Evolutionary conservation across 129 eudicot species (phyloP), one percentile per base, ranked within the genome.

Genomic region (Chrysanthemum seticuspe): DNA sequence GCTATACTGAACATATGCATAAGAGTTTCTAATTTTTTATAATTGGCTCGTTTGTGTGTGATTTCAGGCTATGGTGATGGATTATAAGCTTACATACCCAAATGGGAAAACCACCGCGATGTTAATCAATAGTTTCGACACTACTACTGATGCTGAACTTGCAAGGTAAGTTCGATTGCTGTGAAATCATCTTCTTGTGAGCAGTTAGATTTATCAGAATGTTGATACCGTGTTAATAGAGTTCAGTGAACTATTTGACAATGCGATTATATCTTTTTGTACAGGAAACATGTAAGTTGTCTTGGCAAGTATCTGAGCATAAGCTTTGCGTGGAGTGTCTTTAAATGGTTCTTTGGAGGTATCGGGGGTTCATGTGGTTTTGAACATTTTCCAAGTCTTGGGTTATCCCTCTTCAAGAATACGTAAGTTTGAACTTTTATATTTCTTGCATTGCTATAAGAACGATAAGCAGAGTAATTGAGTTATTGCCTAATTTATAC

Each of bases 71-170:
- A 87, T 85, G 89, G 83, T 84, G 25, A 65, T 87, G 85, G 96
- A 82, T 69, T 87, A 85, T 83, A 87, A 87, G 75, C 91, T 19
- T 19, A 19, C 98, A 40, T 89, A 87, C 65, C 98, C 98, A 25
- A 92, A 96, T 73, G 98, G 98, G 67, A 92, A 96, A 16, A 96
- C 98, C 57, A 92, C 98, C 0, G 96, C 95, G 0, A 92, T 92
- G 96, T 71, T 92, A 81, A 92, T 92, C 49, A 89, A 89, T 69
- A 92, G 98, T 83, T 92, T 92, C 79, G 96, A 92, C 89, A 92
- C 96, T 27, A 85, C 74, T 75, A 80, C 80, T 57, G 98, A 95
- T 80, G 98, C 95, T 49, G 95, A 87, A 76, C 98, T 92, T 62
- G 98, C 98, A 64, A 81, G 86, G 98, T 85, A 82, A 84, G n/a